These are phyloP conservation scores for Talaromyces borbonicus DNA, from an alignment of 495 filamentous ascomycete species.

Conservation along the genomic window DNA sequence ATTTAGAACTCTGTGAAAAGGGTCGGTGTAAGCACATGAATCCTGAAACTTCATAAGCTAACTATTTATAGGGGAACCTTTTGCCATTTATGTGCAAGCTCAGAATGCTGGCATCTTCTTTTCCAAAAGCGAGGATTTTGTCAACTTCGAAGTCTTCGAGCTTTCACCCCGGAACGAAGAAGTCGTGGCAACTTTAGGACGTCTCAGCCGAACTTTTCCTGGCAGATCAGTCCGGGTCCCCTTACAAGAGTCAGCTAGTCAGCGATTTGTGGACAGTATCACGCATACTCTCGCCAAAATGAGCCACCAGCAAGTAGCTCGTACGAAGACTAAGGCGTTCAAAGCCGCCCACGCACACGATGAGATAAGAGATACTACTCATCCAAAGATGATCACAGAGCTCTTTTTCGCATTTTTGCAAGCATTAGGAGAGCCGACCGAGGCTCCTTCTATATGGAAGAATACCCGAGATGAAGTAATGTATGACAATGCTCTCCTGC, in stretches of 20 bases:
- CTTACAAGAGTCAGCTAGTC: constrained; percentile 18
- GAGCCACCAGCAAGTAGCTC: constrained; percentile 28
- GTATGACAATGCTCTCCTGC: constrained; percentile 28
- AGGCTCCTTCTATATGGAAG: constrained; percentile 35
- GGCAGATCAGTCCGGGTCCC: constrained; percentile 34
- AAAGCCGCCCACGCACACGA: constrained; percentile 28
- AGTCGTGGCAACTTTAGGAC: constrained; percentile 25
- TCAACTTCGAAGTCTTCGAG: constrained; percentile 48
- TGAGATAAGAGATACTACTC: constrained; percentile 43
- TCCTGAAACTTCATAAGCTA: not conserved
- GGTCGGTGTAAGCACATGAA: constrained; percentile 5
- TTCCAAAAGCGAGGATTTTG: constrained; percentile 14
- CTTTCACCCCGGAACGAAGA: constrained; percentile 35
- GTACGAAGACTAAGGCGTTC: constrained; percentile 23
- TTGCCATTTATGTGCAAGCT: constrained; percentile 37
- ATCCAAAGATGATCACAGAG: constrained; percentile 48
- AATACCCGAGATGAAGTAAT: constrained; percentile 52
- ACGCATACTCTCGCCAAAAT: constrained; percentile 31
- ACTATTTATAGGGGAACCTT: constrained; percentile 11
- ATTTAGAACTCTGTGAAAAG: constrained; percentile 8
- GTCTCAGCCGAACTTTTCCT: constrained; percentile 46
- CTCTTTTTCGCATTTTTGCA: constrained; percentile 39
- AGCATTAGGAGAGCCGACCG: constrained; percentile 23
- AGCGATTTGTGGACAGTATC: constrained; percentile 26
- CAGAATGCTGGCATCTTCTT: constrained; percentile 55